Conservation (phyloP, 352 stramenopile genomes). For the Globisporangium echinulatum region DNA sequence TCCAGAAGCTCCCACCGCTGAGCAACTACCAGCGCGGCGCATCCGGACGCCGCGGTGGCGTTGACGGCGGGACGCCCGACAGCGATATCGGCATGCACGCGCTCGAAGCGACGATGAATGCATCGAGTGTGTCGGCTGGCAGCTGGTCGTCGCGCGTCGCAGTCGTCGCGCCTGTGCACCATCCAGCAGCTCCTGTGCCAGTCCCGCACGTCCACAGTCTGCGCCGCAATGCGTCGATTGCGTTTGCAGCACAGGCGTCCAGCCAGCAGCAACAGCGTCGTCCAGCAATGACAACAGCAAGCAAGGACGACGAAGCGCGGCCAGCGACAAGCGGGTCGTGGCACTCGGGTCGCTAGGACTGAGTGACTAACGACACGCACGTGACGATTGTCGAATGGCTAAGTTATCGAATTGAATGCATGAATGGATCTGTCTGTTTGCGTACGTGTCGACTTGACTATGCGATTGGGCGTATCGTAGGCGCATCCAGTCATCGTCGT, state of each 20-base stretch:
- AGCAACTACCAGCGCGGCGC: constrained; percentile 50
- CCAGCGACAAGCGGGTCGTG: constrained; percentile 21
- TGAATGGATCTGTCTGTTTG: neutral
- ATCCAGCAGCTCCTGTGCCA: neutral
- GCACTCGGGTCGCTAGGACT: neutral
- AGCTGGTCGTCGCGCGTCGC: constrained; percentile 16
- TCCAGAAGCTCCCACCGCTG: constrained; percentile 62
- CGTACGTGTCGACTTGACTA: too few relatives aligned
- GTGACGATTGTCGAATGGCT: too few relatives aligned
- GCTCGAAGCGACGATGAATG: constrained; percentile 59
- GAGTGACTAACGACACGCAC: too few relatives aligned
- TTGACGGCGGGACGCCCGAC: constrained; percentile 42
- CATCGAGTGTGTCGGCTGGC: constrained; percentile 57
- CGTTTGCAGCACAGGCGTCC: neutral
- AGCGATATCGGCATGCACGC: constrained; percentile 43
- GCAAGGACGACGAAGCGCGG: constrained; percentile 50
- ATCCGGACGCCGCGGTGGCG: constrained; percentile 51
- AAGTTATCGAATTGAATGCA: neutral
- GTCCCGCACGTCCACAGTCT: neutral
- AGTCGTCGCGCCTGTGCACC: constrained; percentile 26
- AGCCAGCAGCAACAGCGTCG: neutral
- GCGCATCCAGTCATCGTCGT: too few relatives aligned
- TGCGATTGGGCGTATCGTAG: too few relatives aligned
- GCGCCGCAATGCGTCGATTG: constrained; percentile 4
- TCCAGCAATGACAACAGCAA: constrained; percentile 3